phyloP scores from a whole-genome alignment of 108 stramenopile genomes.

The Schizochytrium sp. region DNA sequence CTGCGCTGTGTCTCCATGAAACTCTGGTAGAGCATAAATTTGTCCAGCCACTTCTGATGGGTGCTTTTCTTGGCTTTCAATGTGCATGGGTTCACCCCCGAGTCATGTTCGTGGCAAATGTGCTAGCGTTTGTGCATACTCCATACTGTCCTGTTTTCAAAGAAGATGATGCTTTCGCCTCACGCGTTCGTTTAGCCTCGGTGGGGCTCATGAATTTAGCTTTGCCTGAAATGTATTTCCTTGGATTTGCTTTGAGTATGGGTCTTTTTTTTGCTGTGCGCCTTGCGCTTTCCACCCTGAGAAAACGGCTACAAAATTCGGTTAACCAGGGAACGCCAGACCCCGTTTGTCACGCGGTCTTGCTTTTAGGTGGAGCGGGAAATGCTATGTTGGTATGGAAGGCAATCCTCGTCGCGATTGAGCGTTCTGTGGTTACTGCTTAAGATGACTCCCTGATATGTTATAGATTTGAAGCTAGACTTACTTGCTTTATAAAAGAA shows the following conservation, averaged over 20 bases:
- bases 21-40: conserved; percentile 17
- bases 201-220: conserved; percentile 25
- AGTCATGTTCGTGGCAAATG: not conserved
- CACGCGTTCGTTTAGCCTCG: not conserved
- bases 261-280: not conserved
- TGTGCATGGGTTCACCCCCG: conserved; percentile 25
- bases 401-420: not conserved
- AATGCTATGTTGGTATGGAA: not conserved
- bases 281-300: not conserved
- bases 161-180: not conserved
- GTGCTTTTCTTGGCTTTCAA: conserved; percentile 10
- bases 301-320: not conserved
- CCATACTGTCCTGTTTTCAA: conserved; percentile 26
- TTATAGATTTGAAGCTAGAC: too few relatives aligned
- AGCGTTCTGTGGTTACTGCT: conserved; percentile 1
- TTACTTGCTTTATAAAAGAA: too few relatives aligned
- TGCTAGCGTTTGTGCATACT: not conserved
- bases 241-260: not conserved
- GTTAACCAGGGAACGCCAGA: not conserved
- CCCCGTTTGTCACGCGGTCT: not conserved
- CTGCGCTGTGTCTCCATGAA: not conserved
- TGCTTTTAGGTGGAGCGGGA: not conserved
- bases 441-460: too few relatives aligned
- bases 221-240: not conserved
- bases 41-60: not conserved